Conservation (phyloP, 495 filamentous ascomycete genomes). For the Aspergillus campestris region DNA sequence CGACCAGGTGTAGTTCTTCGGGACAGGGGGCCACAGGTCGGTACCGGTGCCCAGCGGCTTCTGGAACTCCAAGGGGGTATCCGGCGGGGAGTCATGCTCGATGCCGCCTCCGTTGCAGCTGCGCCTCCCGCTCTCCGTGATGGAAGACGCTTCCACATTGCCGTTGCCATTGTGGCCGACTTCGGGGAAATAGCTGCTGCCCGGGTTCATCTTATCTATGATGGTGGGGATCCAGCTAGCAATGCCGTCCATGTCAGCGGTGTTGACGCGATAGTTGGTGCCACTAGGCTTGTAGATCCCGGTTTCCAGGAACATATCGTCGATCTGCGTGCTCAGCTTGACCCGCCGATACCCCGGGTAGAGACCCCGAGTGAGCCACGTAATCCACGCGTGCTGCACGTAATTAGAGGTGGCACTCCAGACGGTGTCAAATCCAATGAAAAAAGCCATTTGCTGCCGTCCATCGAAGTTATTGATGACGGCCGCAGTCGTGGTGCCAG, state of each 20-base stretch:
- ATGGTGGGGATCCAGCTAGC: conserved; percentile 40
- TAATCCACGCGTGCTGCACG: conserved; percentile 56
- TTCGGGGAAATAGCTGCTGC: conserved; percentile 48
- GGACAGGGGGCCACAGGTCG: conserved; percentile 44
- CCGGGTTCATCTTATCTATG: conserved; percentile 44
- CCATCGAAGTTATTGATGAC: conserved; percentile 53
- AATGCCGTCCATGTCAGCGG: conserved; percentile 42
- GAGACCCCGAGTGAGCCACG: conserved; percentile 51
- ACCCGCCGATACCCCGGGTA: conserved; percentile 48
- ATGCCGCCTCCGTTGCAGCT: conserved; percentile 29
- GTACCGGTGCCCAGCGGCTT: conserved; percentile 51
- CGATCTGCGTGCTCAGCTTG: conserved; percentile 54
- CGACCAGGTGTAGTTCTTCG: conserved; percentile 40
- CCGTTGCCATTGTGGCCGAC: conserved; percentile 56
- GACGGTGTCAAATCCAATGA: conserved; percentile 45
- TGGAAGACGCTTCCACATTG: conserved; percentile 42
- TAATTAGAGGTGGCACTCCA: conserved; percentile 49
- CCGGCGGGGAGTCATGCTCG: conserved; percentile 27
- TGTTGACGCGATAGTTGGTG: conserved; percentile 41
- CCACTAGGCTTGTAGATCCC: conserved; percentile 43
- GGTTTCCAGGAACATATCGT: conserved; percentile 54
- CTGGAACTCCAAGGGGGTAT: conserved; percentile 45
- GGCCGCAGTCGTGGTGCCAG: conserved; percentile 36
- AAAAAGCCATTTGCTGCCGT: conserved; percentile 56
- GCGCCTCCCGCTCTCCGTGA: conserved; percentile 21